Base-by-base conservation (phyloP, 345 rosid genomes). In the Gossypioides kirkii region DNA sequence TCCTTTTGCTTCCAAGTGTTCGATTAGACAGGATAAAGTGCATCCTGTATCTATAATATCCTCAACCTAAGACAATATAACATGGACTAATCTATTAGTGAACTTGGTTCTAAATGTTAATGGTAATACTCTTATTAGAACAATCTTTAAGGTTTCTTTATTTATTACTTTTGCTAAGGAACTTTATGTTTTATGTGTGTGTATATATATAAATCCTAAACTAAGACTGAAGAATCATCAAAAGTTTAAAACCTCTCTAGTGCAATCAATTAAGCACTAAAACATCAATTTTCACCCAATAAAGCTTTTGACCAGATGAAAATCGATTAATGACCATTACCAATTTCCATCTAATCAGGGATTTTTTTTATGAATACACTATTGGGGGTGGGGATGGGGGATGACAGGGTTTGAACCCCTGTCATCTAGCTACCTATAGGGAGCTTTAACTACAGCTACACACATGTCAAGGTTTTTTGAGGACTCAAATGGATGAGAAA, bases 41-140 rank as follows among this genome's bases (percentile, higher is more conserved):
- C 71, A 77, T 38, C 98, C 98, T 1, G 98, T 90, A 83, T 94
- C 98, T 20, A 94, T 89, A 74, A 94, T 94, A 74, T 92, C 98
- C 84, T 94, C 98, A 38, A 94, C 97, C 98, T 92, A 77, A 25
- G 36, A 77, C 49, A 71, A 55, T 47, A 74, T 38, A 73, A 22
- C 50, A 69, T 22, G 9, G 10, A 68, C 42, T 65, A 25, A 26
- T 59, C 12, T 45, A 49, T 49, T 4, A 68, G 58, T 10, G 28
- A 67, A 68, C 1, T 9, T 10, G 43, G 22, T 68, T 28, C 56
- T 45, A 45, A 64, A 65, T 11, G 2, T 62, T 38, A 62, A 65
- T 20, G 0, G 10, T 38, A 62, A 6, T 42, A 43, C 53, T 65
- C 46, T 17, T 8, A 60, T 41, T 2, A 41, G 9, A 46, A 13